Evolutionary conservation across 2,329 filamentous ascomycete species (phyloP), one percentile per base, ranked within the genome.

Genomic region (Rachicladosporium sp.): DNA sequence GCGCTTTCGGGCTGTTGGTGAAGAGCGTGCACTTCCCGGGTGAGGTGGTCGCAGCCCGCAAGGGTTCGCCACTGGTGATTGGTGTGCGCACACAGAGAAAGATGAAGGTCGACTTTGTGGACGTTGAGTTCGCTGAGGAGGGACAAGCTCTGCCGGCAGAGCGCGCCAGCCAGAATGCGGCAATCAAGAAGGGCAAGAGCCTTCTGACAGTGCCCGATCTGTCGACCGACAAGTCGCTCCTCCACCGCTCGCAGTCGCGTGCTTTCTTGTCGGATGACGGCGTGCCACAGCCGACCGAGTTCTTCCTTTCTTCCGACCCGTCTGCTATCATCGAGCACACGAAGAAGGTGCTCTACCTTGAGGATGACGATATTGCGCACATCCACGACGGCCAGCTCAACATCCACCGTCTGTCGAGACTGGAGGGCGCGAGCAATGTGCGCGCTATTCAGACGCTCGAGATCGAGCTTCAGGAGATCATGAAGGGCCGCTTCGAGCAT

Each of bases 61-160:
- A 98, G 77, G 91, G 91, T 68, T 98, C 91, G 46, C 91, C 91
- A 33, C 76, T 98, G 45, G 91, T 98, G 48, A 86, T 98, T 55
- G 91, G 91, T 68, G 91, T 98, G 61, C 84, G 87, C 70, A 96
- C 91, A 41, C 76, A 87, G 67, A 93, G 83, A 73, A 93, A 93
- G 71, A 96, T 98, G 91, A 98, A 96, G 81, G 91, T 98, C 47
- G 91, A 98, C 70, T 98, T 98, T 58, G 91, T 98, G 61, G 91
- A 98, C 62, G 91, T 98, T 46, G 91, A 98, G 69, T 96, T 89
- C 64, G 82, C 82, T 37, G 87, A 94, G 57, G 86, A 94, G 55
- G 79, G 80, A 56, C 72, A 70, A 50, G 76, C 82, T 50, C 81
- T 98, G 46, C 81, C 91, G 30, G 91, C 91, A 39, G 91, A 98